Evolutionary conservation across 805 yeast species (phyloP), one percentile per base, ranked within the genome.

Genomic region (Osmozyma mogii): DNA sequence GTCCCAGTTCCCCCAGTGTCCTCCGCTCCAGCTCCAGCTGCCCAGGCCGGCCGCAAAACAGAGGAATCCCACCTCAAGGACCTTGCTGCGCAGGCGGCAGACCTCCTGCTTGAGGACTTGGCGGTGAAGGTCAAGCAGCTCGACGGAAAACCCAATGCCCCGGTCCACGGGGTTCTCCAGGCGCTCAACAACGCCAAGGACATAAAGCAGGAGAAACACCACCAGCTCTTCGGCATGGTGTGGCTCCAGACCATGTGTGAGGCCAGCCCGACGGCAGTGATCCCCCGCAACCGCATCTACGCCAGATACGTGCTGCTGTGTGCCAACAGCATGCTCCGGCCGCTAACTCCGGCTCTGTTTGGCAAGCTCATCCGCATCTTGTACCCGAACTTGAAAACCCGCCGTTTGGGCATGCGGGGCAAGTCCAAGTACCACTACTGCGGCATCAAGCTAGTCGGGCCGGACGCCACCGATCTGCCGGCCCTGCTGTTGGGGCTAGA

Each of bases 221-320:
- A 78, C 30, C 96, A 84, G 51, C 61, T 83, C 1, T 83, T 84
- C 52, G 95, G 88, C 9, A 70, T 84, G 72, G 72, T 81, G 3
- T 84, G 94, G 83, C 61, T 87, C 24, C 63, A 79, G 56, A 73
- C 75, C 43, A 65, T 76, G 15, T 84, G 85, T 77, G 44, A 75
- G 70, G 31, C 50, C 3, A 47, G 58, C 9, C 54, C 58, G 11
- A 54, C 64, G 0, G 58, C 65, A 4, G 69, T 64, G 9, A 59
- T 61, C 3, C 68, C 70, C 2, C 42, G 70, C 27, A 62, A 58
- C 36, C 40, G 64, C 16, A 52, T 65, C 19, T 65, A 64, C 36
- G 65, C 68, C 13, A 40, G 65, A 17, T 65, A 65, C 34, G 61
- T 50, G 10, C 57, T 54, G 32, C 38, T 55, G 19, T 65, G 66